Evolutionary conservation across 2,329 filamentous ascomycete genomes (phyloP).

Genomic region (Trichoderma sp.): DNA sequence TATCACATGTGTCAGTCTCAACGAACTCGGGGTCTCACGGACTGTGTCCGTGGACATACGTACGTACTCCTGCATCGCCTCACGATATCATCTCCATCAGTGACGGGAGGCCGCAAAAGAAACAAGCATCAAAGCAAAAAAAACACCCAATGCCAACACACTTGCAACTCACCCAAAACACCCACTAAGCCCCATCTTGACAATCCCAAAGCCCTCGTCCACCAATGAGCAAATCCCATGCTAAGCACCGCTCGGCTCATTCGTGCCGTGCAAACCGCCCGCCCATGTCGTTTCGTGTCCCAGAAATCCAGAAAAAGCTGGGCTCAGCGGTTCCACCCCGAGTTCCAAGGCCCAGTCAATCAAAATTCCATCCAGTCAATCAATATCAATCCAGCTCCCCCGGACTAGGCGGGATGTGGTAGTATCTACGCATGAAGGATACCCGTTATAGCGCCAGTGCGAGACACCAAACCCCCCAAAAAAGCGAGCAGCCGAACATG

Average conservation of each 20-base stretch:
- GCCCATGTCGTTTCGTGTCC: slow-evolving; percentile 12
- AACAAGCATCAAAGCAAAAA: not conserved
- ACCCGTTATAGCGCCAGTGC: not conserved
- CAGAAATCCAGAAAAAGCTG: not conserved
- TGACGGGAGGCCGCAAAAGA: not conserved
- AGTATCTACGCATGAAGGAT: not conserved
- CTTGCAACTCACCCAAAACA: not conserved
- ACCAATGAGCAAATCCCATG: slow-evolving; percentile 11
- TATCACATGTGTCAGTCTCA: not conserved
- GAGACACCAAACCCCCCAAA: not conserved
- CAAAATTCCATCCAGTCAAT: not conserved
- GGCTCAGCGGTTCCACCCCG: not conserved
- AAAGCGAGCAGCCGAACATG: too few relatives aligned
- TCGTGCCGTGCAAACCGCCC: slow-evolving; percentile 17
- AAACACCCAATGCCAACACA: not conserved
- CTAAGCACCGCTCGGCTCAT: slow-evolving; percentile 16
- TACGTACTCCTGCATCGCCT: not conserved
- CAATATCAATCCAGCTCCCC: not conserved
- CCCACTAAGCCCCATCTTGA: not conserved
- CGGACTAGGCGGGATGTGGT: slow-evolving; percentile 4
- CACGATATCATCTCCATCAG: not conserved
- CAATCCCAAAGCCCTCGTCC: not conserved
- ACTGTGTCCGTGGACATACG: not conserved
- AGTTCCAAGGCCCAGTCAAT: not conserved
- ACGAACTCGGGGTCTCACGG: not conserved